Percentiles rank a stretch among this genome's conserved stretches.
Evolutionary conservation across 73 alveolate species (phyloP).

Genomic region (Paramecium biaurelia): DNA sequence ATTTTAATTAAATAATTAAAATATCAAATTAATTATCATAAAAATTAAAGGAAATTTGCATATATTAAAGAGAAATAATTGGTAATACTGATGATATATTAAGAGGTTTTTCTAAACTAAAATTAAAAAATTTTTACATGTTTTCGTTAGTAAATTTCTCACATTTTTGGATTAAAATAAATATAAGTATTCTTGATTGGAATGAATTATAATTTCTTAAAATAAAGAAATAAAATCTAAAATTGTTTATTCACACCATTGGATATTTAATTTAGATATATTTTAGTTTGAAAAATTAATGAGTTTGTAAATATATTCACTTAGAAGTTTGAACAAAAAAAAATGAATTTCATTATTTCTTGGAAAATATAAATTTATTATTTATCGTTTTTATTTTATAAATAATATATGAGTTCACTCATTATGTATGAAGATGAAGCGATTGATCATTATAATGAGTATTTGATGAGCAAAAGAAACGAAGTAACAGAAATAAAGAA

Average conservation of each 20-base stretch:
- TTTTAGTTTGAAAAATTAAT: not conserved
- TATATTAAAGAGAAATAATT: not conserved
- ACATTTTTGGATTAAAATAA: not conserved
- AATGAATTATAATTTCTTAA: not conserved
- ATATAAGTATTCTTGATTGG: not conserved
- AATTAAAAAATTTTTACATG: too few species aligned
- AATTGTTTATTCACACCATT: not conserved
- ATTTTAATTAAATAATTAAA: too few species aligned
- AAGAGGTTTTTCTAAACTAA: not conserved
- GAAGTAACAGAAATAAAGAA: constrained; percentile 40
- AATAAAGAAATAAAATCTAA: too few species aligned
- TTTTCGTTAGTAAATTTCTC: not conserved
- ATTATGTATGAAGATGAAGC: constrained; percentile 27
- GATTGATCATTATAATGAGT: not conserved
- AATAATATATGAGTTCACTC: constrained; percentile 24
- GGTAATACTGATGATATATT: not conserved
- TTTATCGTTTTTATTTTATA: not conserved
- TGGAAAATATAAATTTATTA: not conserved
- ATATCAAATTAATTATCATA: too few species aligned
- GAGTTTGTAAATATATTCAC: not conserved
- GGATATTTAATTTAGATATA: not conserved
- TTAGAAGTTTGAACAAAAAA: not conserved
- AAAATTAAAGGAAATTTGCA: not conserved
- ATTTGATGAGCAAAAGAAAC: not conserved
- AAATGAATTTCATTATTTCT: not conserved